phyloP scores from a whole-genome alignment of 1,139 yeast species.

The Saccharomycopsis hybrid region DNA sequence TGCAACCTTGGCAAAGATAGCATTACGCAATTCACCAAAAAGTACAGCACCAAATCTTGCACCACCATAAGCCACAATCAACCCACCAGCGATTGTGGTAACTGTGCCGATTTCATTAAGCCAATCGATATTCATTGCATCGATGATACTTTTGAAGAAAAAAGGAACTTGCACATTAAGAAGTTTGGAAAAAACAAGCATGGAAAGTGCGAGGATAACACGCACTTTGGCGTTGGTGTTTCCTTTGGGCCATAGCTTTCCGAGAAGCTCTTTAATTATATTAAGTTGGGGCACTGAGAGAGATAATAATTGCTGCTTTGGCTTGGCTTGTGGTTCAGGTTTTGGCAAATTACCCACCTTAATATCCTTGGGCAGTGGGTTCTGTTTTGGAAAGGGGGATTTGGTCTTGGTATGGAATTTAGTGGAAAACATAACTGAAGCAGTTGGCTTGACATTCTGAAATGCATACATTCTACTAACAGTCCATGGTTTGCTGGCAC shows the following conservation, averaged over 20 bases:
- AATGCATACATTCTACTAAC: too few species aligned
- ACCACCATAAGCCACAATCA: slow-evolving; percentile 84
- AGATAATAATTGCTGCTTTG: background rate
- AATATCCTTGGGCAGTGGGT: background rate
- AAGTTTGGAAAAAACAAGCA: slow-evolving; percentile 73
- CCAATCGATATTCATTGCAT: slow-evolving; percentile 92
- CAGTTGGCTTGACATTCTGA: too few species aligned
- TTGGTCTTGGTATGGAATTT: slow-evolving; percentile 3
- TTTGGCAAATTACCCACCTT: background rate
- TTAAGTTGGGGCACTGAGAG: slow-evolving; percentile 44
- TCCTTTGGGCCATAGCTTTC: slow-evolving; percentile 87
- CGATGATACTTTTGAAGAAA: slow-evolving; percentile 82
- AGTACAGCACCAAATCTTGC: slow-evolving; percentile 92
- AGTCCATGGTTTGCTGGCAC: too few species aligned
- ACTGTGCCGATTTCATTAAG: slow-evolving; percentile 52
- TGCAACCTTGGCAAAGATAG: slow-evolving; percentile 91
- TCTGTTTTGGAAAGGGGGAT: too few species aligned
- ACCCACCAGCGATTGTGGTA: slow-evolving; percentile 58
- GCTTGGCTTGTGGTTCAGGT: background rate
- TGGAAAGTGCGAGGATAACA: slow-evolving; percentile 65
- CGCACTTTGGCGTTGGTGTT: slow-evolving; percentile 65
- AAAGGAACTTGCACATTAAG: slow-evolving; percentile 95
- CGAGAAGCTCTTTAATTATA: slow-evolving; percentile 55
- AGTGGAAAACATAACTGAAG: background rate
- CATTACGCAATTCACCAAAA: slow-evolving; percentile 91